A percentile compares a stretch with the other conserved stretches of the same genome.
These are phyloP conservation scores for Neonectria neomacrospora DNA, from an alignment of 2,329 filamentous ascomycete genomes.

Conservation along the genomic window DNA sequence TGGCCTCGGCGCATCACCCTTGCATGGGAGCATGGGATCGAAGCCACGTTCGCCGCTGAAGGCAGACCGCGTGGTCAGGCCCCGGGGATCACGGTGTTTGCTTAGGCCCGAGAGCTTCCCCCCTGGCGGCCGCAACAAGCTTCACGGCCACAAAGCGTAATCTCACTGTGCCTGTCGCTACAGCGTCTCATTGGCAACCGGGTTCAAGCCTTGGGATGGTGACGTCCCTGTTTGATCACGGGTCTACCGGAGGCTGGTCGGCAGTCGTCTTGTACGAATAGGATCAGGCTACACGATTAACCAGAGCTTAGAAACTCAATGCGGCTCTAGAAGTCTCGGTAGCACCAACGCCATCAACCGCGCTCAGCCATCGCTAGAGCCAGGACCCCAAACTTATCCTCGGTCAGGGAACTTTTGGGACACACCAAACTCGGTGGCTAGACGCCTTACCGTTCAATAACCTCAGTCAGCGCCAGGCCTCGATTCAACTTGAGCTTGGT, in stretches of 20 bases:
- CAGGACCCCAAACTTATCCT: slow-evolving; percentile 2
- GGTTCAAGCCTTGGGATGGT: slow-evolving; percentile 25
- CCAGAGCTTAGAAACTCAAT: slow-evolving; percentile 34
- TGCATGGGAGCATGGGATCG: slow-evolving; percentile 4
- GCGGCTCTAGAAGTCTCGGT: slow-evolving; percentile 25
- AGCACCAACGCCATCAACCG: slow-evolving; percentile 13
- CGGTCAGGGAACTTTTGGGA: background rate
- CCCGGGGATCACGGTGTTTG: slow-evolving; percentile 33
- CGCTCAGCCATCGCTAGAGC: background rate
- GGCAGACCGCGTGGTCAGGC: slow-evolving; percentile 15
- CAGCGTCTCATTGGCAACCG: slow-evolving; percentile 30
- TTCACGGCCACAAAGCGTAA: slow-evolving; percentile 37
- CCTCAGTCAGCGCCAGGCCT: background rate
- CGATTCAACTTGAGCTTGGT: background rate
- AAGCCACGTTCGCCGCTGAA: slow-evolving; percentile 13
- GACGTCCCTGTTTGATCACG: slow-evolving; percentile 36
- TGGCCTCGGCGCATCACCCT: slow-evolving; percentile 7
- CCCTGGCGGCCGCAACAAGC: slow-evolving; percentile 34
- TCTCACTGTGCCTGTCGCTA: slow-evolving; percentile 25
- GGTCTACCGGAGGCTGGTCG: slow-evolving; percentile 21
- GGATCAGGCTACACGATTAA: slow-evolving; percentile 24
- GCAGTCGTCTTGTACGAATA: slow-evolving; percentile 3
- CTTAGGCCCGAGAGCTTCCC: slow-evolving; percentile 26
- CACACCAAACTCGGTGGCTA: background rate
- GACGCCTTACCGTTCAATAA: background rate